Evolutionary conservation across 352 stramenopile genomes (phyloP), one percentile per base, ranked within the genome.

Genomic region (Albugo candida): DNA sequence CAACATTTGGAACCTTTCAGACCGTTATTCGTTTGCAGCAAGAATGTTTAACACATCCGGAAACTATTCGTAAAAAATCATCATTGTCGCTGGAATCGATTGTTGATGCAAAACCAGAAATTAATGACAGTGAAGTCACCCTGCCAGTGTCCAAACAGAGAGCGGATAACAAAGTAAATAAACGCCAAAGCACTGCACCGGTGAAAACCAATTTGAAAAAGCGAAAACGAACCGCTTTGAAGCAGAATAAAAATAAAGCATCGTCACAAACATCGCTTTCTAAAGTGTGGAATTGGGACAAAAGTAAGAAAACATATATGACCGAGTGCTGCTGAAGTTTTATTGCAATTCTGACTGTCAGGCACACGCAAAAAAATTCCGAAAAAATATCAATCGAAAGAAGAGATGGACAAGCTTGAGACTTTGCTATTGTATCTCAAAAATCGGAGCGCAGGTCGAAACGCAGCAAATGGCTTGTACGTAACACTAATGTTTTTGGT

Each of bases 371-470:
- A 31, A 47, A 79, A 80, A 48, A 83, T 91, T 21, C 77, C 77
- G 27, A 67, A 67, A 56, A 91, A 91, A 55, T 91, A 91, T 61
- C 74, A 87, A 52, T 80, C 59, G 47, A 59, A 70, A 8, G 55
- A 64, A 0, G 74, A 91, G 58, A 64, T 91, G 41, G 74, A 78
- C 58, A 91, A 91, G 53, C 66, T 91, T 34, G 74, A 91, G 56
- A 86, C 76, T 55, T 77, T 91, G 31, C 62, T 91, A 37, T 64
- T 87, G 13, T 85, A 87, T 58, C 70, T 91, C 54, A 84, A 82
- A 58, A 86, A 91, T 49, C 64, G 74, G 10, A 61, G 70, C 35
- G 24, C 24, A 31, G 24, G 24, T 8, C 24, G 24, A 31, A 31
- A 31, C 24, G 8, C 24, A 8, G 24, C 8, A 8, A 77, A 58